Evolutionary conservation across 164 flowering plant genomes (phyloP).

Genomic region (Warburgia ugandensis): DNA sequence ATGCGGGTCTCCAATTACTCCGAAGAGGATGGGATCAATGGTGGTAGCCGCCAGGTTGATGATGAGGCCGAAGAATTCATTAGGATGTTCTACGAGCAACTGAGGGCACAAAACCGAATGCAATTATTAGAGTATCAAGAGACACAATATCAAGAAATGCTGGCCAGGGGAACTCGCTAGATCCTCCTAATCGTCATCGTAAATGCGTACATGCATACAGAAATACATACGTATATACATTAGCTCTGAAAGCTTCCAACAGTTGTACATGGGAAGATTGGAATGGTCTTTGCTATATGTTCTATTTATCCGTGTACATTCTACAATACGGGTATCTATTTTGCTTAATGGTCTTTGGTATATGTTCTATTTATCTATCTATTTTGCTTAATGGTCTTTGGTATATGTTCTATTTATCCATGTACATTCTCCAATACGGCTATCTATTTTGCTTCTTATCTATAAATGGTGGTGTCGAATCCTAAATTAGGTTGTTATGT

Average conservation of each 20-base stretch:
- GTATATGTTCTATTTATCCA: too few relatives aligned
- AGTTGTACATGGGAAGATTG: constrained; percentile 13
- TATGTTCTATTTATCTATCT: too few relatives aligned
- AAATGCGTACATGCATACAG: constrained; percentile 1
- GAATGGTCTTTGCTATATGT: constrained; percentile 1
- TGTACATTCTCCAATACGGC: too few relatives aligned
- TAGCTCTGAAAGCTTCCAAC: constrained; percentile 10
- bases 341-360: too few relatives aligned
- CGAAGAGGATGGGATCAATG: constrained; percentile 26
- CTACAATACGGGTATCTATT: too few relatives aligned
- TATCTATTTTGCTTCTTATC: too few relatives aligned
- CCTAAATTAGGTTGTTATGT: too few relatives aligned
- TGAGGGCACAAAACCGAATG: constrained; percentile 34
- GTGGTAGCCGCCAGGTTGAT: constrained; percentile 22
- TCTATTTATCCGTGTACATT: background rate
- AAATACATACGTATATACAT: background rate
- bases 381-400: too few relatives aligned
- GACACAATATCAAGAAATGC: constrained; percentile 21
- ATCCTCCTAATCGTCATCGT: background rate
- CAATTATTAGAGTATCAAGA: constrained; percentile 33
- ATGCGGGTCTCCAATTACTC: constrained; percentile 32
- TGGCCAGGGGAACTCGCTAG: constrained; percentile 13
- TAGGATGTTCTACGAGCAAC: constrained; percentile 45
- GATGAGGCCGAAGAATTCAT: constrained; percentile 54
- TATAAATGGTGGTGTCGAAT: too few relatives aligned